Percentiles rank a stretch among this genome's conserved stretches.
Evolutionary conservation across 1,284 basidiomycete species (phyloP).

Genomic region (Bondarzewia mesenterica): DNA sequence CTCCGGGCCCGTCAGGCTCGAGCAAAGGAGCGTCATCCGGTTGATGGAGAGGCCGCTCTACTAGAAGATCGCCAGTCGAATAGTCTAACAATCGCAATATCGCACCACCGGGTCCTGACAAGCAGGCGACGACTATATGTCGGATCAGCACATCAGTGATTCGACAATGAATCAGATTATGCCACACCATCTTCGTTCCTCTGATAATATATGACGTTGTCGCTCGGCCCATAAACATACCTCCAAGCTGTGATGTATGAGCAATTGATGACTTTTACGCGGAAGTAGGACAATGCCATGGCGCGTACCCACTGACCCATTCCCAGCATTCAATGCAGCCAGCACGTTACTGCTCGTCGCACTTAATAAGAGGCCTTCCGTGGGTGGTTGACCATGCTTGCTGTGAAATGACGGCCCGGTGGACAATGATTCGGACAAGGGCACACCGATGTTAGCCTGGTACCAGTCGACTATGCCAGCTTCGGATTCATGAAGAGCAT

Average conservation of each 20-base stretch:
- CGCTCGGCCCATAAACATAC: conserved; percentile 58
- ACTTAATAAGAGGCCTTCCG: conserved; percentile 51
- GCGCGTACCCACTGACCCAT: conserved; percentile 65
- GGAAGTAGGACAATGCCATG: not conserved
- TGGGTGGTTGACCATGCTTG: conserved; percentile 20
- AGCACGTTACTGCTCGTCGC: conserved; percentile 76
- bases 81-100: conserved; percentile 67
- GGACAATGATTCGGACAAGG: conserved; percentile 37
- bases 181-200: conserved; percentile 48
- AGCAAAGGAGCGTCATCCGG: conserved; percentile 34
- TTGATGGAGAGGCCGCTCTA: conserved; percentile 57
- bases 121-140: conserved; percentile 52
- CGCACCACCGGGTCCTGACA: conserved; percentile 72
- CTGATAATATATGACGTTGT: conserved; percentile 66
- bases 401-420: conserved; percentile 53
- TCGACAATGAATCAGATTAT: not conserved
- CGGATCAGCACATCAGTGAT: conserved; percentile 4
- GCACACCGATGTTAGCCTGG: conserved; percentile 65
- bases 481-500: conserved; percentile 60
- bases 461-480: conserved; percentile 88
- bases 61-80: conserved; percentile 57
- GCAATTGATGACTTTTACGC: not conserved
- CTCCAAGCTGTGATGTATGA: conserved; percentile 62
- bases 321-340: conserved; percentile 63
- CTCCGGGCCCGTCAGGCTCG: conserved; percentile 42